Base-by-base conservation (phyloP, 148 eudicot species). In the Diospyros kaki region DNA sequence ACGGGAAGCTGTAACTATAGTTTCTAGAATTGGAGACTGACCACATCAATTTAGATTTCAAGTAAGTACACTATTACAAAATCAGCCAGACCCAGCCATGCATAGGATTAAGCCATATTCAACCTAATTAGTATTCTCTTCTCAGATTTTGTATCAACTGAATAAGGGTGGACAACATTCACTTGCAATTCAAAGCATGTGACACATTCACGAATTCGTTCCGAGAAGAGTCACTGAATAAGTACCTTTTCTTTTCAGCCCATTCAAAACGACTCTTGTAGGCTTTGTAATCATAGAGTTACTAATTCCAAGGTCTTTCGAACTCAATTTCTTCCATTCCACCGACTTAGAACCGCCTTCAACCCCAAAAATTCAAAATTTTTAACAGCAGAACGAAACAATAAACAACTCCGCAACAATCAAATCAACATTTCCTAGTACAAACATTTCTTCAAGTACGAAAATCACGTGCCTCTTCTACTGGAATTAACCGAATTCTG, bases 271-370 rank as follows among this genome's bases (percentile, higher is more conserved):
- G 9, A 79, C 51, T 78, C 84, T 86, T 0, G 93, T 83, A 64
- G 94, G 83, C 60, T 72, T 83, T 6, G 95, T 66, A 77, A 94
- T 90, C 80, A 75, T 78, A 18, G 93, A 88, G 48, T 75, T 80
- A 48, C 81, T 79, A 58, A 94, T 83, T 44, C 97, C 98, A 69
- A 94, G 93, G 55, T 90, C 91, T 71, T 84, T 84, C 2, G 95
- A 88, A 54, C 82, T 86, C 72, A 90, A 80, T 74, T 80, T 90
- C 89, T 87, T 94, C 95, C 95, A 90, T 71, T 81, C 79, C 9
- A 69, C 59, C 6, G 69, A 61, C 55, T 77, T 67, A 4, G 4
- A 14, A 55, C 68, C 64, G 50, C 50, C 79, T 65, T 75, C 70
- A 76, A 74, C 73, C 66, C 59, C 46, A 59, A 68, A 42, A 56